Evolutionary conservation across 108 stramenopile species (phyloP).

Genomic region (Cyclotella baltica): DNA sequence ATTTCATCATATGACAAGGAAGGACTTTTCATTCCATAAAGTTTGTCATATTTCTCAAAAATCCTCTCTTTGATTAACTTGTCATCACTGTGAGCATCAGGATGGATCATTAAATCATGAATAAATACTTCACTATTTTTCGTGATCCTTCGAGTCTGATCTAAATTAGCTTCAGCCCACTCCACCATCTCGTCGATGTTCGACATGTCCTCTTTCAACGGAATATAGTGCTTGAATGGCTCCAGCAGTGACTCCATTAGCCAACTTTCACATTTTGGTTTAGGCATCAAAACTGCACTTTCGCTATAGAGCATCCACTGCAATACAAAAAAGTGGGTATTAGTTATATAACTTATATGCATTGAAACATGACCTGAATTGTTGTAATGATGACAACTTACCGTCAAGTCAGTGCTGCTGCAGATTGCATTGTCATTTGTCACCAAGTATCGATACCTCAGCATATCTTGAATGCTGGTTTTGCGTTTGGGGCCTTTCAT

Average conservation of each 20-base stretch:
- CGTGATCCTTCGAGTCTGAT: constrained; percentile 43
- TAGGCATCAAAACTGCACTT: constrained; percentile 50
- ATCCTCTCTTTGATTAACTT: constrained; percentile 36
- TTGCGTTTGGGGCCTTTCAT: too few relatives aligned
- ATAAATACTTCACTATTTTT: constrained; percentile 51
- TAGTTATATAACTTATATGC: too few relatives aligned
- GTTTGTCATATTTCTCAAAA: constrained; percentile 51
- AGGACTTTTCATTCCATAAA: too few relatives aligned
- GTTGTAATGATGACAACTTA: too few relatives aligned
- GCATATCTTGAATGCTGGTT: constrained; percentile 1
- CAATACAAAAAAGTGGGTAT: too few relatives aligned
- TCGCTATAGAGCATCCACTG: constrained; percentile 50
- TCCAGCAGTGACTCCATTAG: constrained; percentile 54
- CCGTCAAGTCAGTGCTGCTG: constrained; percentile 25
- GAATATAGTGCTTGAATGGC: constrained; percentile 57
- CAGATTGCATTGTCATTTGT: constrained; percentile 16
- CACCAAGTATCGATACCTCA: constrained; percentile 40
- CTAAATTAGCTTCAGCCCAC: constrained; percentile 49
- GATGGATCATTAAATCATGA: constrained; percentile 39
- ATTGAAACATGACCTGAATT: too few relatives aligned
- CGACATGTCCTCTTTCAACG: constrained; percentile 45
- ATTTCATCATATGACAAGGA: too few relatives aligned
- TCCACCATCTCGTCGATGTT: constrained; percentile 56
- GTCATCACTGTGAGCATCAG: constrained; percentile 37
- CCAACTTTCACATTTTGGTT: constrained; percentile 59